A percentile compares a stretch with the other conserved stretches of the same genome.
Evolutionary conservation across 805 yeast species (phyloP).

Genomic region (Kodamaea hsintzibuensis): DNA sequence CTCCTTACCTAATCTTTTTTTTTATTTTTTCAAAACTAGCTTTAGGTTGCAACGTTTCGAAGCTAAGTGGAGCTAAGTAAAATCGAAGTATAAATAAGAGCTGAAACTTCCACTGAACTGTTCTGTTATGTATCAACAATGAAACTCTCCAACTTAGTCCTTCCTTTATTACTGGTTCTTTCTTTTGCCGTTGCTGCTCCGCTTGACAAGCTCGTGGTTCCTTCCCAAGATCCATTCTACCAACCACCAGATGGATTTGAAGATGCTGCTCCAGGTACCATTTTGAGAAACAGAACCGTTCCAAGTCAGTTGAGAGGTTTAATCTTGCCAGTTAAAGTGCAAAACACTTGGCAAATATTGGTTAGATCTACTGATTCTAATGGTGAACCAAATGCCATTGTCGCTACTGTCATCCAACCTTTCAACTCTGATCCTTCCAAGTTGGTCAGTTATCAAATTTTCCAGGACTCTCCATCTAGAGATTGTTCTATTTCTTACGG

Average conservation of each 20-base stretch:
- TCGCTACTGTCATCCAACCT: slow-evolving; percentile 25
- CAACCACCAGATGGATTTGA: slow-evolving; percentile 24
- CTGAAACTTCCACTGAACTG: neutral
- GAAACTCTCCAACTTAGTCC: neutral
- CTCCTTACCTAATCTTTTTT: neutral
- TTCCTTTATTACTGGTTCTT: neutral
- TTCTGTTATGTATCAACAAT: neutral
- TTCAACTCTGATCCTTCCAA: slow-evolving; percentile 24
- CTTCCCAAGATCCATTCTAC: slow-evolving; percentile 26
- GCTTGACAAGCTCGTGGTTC: slow-evolving; percentile 1
- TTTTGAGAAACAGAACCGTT: slow-evolving; percentile 21
- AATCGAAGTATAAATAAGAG: neutral
- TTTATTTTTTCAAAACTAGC: neutral
- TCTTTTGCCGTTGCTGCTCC: neutral
- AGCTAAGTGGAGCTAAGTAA: neutral
- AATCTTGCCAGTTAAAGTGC: slow-evolving; percentile 19
- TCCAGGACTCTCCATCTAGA: slow-evolving; percentile 21
- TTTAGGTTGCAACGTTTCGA: neutral
- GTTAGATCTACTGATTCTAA: slow-evolving; percentile 22
- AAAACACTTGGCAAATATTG: slow-evolving; percentile 21
- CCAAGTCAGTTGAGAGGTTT: slow-evolving; percentile 21
- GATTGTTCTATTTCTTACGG: slow-evolving; percentile 24
- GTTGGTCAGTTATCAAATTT: slow-evolving; percentile 20
- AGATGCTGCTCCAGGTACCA: slow-evolving; percentile 20
- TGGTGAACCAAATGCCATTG: slow-evolving; percentile 21